These are phyloP conservation scores for Kregervanrija pseudodelftensis DNA, from an alignment of 805 yeast genomes.

Conservation along the genomic window DNA sequence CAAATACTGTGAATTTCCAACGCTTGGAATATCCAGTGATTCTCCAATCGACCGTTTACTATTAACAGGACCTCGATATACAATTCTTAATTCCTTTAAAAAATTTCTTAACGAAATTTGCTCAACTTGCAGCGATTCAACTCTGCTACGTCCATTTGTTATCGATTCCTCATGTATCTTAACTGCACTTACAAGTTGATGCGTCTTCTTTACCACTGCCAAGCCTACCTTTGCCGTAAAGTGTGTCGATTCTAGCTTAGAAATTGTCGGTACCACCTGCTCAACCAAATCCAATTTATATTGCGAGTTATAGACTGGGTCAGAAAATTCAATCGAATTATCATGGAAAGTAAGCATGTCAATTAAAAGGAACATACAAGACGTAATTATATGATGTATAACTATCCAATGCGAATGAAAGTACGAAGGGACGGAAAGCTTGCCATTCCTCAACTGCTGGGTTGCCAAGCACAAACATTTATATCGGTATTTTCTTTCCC, in stretches of 20 bases:
- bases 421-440: background rate
- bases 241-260: conserved; percentile 1
- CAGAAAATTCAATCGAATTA: background rate
- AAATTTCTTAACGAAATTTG: background rate
- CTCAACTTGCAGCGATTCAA: background rate
- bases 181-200: conserved; percentile 2
- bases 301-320: too few species aligned
- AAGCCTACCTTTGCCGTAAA: conserved; percentile 6
- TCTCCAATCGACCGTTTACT: too few species aligned
- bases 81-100: background rate
- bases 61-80: too few species aligned
- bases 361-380: conserved; percentile 2
- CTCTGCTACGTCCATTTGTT: background rate
- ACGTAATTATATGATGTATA: conserved; percentile 3
- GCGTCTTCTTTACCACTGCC: conserved; percentile 5
- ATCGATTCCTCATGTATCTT: background rate
- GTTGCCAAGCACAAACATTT: background rate
- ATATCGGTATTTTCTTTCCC: conserved; percentile 1
- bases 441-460: background rate
- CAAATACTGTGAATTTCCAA: too few species aligned
- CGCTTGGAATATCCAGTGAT: too few species aligned
- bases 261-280: background rate
- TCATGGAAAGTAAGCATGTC: conserved; percentile 6
- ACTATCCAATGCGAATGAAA: conserved; percentile 6
- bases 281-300: too few species aligned